phyloP scores from a whole-genome alignment of 2,329 filamentous ascomycete genomes.

The Fusarium verticillioides region DNA sequence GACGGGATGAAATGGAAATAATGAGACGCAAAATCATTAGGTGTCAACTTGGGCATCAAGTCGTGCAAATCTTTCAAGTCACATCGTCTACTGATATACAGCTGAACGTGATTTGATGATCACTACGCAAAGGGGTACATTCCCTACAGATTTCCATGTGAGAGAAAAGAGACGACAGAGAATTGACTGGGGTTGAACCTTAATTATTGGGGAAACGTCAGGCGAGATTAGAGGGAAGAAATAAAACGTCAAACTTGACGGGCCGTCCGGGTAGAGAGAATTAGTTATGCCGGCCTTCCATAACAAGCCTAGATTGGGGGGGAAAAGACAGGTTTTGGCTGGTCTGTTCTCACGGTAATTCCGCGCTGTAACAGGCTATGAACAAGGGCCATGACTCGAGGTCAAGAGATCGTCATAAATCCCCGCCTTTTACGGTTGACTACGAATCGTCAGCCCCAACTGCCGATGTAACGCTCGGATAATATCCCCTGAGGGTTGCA shows the following conservation, averaged over 20 bases:
- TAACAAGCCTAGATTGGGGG: background rate
- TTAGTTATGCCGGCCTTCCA: background rate
- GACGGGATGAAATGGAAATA: background rate
- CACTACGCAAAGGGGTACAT: background rate
- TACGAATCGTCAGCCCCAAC: background rate
- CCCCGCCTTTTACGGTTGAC: background rate
- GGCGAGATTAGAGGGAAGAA: background rate
- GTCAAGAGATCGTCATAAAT: background rate
- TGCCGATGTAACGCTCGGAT: background rate
- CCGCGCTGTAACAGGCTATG: background rate
- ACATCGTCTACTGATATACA: background rate
- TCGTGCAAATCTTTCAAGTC: background rate
- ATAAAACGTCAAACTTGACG: background rate
- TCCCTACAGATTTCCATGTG: background rate
- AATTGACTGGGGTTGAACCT: background rate
- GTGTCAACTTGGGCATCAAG: slow-evolving; percentile 1
- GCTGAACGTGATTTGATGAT: background rate
- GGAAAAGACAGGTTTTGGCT: background rate
- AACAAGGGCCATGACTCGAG: background rate
- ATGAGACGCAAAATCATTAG: background rate
- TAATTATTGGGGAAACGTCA: background rate
- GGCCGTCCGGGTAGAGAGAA: background rate
- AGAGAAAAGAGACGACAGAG: background rate
- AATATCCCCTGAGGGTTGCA: background rate
- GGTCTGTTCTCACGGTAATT: background rate